These are phyloP conservation scores for Syzygium syzygioides DNA, from an alignment of 441 rosid species.

Conservation along the genomic window DNA sequence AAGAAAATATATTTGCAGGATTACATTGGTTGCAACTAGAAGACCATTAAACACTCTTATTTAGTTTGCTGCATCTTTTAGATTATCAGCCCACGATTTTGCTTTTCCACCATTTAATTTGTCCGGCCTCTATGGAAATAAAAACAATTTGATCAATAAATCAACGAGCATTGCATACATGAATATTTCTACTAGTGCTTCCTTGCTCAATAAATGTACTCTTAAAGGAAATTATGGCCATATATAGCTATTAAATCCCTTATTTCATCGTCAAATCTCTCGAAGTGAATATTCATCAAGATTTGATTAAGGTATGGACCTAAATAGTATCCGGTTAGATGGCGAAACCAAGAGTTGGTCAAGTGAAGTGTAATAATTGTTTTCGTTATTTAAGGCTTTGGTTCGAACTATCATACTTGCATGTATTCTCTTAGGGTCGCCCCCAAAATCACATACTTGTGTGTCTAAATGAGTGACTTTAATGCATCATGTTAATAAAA, in stretches of 20 bases:
- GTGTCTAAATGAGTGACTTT: background rate
- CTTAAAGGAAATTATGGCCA: background rate
- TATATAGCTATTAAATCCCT: background rate
- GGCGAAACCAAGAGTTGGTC: background rate
- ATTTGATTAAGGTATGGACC: background rate
- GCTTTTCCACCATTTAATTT: background rate
- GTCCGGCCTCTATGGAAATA: background rate
- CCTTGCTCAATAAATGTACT: background rate
- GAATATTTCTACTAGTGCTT: background rate
- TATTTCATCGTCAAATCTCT: background rate
- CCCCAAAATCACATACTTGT: background rate
- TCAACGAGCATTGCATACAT: background rate
- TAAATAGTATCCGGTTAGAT: background rate
- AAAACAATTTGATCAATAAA: background rate
- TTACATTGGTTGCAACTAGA: background rate
- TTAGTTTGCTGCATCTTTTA: background rate
- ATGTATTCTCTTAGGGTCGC: background rate
- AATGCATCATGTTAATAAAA: background rate
- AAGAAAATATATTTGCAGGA: background rate
- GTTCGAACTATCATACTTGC: background rate
- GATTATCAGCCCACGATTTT: background rate
- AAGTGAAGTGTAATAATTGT: background rate
- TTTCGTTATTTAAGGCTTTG: background rate
- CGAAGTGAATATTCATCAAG: background rate
- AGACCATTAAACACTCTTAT: background rate